Evolutionary conservation across 495 filamentous ascomycete species (phyloP), one percentile per base, ranked within the genome.

Genomic region (Aspergillus hancockii): DNA sequence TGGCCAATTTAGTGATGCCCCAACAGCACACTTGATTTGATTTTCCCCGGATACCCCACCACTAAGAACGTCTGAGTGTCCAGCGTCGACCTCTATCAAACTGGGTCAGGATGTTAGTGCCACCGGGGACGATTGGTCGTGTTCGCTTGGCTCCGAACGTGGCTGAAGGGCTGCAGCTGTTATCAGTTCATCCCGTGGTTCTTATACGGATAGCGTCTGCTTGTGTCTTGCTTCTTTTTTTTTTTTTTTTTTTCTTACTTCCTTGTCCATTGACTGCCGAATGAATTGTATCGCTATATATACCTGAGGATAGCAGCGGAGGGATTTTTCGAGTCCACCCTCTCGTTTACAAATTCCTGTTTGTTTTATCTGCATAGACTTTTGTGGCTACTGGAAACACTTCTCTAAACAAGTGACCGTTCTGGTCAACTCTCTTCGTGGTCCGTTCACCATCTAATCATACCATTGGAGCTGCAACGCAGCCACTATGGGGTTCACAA

Each of bases 21-120:
- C 34, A 34, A 30, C 23, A 28, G 19, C 59, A 52, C 50, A 43
- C 49, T 47, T 21, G 10, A 56, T 54, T 61, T 52, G 63, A 52
- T 25, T 51, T 54, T 31, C 61, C 58, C 28, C 55, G 49, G 54
- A 67, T 56, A 58, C 70, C 68, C 67, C 67, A 72, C 71, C 69
- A 73, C 64, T 72, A 59, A 73, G 68, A 63, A 63, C 64, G 52
- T 56, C 51, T 51, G 57, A 49, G 60, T 54, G 40, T 55, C 58
- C 40, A 57, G 41, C 45, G 53, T 46, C 55, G 57, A 22, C 19
- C 50, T 36, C 52, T 63, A 68, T 63, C 63, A 62, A 10, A 46
- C 40, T 69, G 62, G 55, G 51, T 54, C 54, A 22, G 53, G 41
- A 56, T 63, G 58, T 61, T 69, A 59, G 68, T 63, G 55, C 58